Base-by-base conservation (phyloP, 2,329 filamentous ascomycete genomes). In the Berkeleyomyces basicola region DNA sequence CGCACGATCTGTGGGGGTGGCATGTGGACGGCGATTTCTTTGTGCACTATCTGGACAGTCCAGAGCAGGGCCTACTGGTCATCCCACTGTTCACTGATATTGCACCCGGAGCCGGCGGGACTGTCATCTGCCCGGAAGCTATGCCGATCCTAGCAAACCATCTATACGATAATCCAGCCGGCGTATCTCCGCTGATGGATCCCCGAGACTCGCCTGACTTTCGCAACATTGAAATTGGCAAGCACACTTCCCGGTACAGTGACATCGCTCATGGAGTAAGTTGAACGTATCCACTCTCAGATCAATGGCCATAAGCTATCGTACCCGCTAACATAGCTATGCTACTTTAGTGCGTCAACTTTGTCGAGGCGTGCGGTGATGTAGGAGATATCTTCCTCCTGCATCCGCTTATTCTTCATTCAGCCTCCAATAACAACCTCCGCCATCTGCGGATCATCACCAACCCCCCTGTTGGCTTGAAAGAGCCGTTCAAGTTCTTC, bases 1-100 rank as follows among this genome's bases (percentile, higher is more conserved):
- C 82, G 0, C 74, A 77, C 59, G 76, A 81, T 0, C 72, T 86
- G 31, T 68, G 74, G 6, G 75, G 75, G 31, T 88, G 85, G 84
- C 85, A 87, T 71, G 82, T 86, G 16, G 84, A 87, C 71, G 84
- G 85, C 7, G 84, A 88, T 67, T 87, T 86, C 71, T 88, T 88
- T 70, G 77, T 85, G 4, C 85, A 88, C 73, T 88, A 84, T 67
- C 78, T 88, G 43, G 85, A 88, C 69, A 84, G 80, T 23, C 81
- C 81, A 0, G 85, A 88, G 72, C 85, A 88, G 70, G 85, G 77
- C 0, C 72, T 88, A 11, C 75, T 88, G 0, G 82, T 87, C 10
- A 86, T 86, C 47, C 84, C 85, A 1, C 71, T 87, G 4, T 88
- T 84, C 73, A 82, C 77, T 0, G 83, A 87, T 68, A 81, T 88